Evolutionary conservation across 108 stramenopile genomes (phyloP).

Genomic region (Cyclotella baltica): DNA sequence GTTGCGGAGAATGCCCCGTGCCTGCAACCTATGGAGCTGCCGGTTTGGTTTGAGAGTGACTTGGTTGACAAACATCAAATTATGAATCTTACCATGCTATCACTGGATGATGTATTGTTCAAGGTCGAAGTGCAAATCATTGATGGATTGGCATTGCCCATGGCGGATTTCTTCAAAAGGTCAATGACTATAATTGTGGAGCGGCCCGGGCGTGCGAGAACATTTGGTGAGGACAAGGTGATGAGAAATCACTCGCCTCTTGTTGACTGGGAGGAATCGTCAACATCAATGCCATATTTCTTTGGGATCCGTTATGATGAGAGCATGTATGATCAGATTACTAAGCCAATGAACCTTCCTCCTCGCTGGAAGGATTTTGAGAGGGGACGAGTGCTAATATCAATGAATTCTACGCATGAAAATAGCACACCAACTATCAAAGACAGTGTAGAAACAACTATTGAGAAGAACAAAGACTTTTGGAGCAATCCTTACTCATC

Average conservation of each 20-base stretch:
- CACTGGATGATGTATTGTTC: conserved; percentile 81
- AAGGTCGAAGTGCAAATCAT: conserved; percentile 81
- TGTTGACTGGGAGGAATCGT: conserved; percentile 66
- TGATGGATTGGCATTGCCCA: conserved; percentile 68
- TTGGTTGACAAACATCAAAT: conserved; percentile 61
- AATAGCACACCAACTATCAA: conserved; percentile 38
- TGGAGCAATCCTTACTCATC: conserved; percentile 65
- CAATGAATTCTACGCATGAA: conserved; percentile 63
- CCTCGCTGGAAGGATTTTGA: conserved; percentile 74
- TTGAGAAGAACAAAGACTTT: conserved; percentile 45
- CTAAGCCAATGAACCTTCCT: conserved; percentile 80
- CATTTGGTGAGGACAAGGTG: conserved; percentile 20
- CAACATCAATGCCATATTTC: conserved; percentile 49
- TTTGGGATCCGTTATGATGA: conserved; percentile 50
- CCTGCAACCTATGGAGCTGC: conserved; percentile 67
- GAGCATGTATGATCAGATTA: conserved; percentile 30
- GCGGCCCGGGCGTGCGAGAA: conserved; percentile 46
- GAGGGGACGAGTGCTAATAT: conserved; percentile 75
- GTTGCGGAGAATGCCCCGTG: conserved; percentile 74
- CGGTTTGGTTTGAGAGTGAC: conserved; percentile 63
- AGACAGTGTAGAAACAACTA: conserved; percentile 23
- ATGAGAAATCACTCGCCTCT: conserved; percentile 61
- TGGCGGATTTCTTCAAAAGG: conserved; percentile 67
- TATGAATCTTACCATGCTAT: conserved; percentile 72
- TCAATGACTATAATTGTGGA: conserved; percentile 64